Conservation (phyloP, 495 filamentous ascomycete species). For the Penicillium crystallinum region DNA sequence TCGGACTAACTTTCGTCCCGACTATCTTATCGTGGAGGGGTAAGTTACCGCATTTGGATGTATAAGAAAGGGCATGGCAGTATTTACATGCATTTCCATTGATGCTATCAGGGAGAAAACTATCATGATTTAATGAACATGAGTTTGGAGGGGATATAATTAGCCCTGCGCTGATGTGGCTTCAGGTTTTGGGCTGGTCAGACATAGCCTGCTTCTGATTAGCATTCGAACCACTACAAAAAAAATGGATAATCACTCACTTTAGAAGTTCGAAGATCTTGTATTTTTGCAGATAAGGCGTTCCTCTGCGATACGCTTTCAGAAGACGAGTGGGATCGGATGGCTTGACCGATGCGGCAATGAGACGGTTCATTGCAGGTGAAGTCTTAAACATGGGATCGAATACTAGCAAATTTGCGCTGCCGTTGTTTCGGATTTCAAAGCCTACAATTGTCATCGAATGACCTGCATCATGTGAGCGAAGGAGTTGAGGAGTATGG, state of each 20-base stretch:
- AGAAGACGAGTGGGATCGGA: conserved; percentile 52
- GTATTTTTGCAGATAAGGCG: conserved; percentile 62
- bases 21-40: conserved; percentile 23
- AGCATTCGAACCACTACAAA: background rate
- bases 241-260: conserved; percentile 41
- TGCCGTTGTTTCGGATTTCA: conserved; percentile 61
- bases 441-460: conserved; percentile 90
- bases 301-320: conserved; percentile 65
- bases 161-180: background rate
- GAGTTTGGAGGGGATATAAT: background rate
- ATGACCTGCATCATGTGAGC: conserved; percentile 52
- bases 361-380: conserved; percentile 51
- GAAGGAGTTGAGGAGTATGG: too few relatives aligned
- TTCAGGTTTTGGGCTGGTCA: background rate
- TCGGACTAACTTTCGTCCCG: conserved; percentile 16
- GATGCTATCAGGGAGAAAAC: too few relatives aligned
- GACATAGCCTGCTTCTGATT: conserved; percentile 4
- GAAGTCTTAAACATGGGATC: conserved; percentile 82
- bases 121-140: background rate
- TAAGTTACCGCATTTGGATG: conserved; percentile 5
- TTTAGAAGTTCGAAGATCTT: conserved; percentile 72
- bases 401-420: conserved; percentile 73
- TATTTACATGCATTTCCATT: too few relatives aligned
- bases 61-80: background rate
- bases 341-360: conserved; percentile 40